Base-by-base conservation (phyloP, 768 basidiomycete species). In the Leccinum sublutescens region DNA sequence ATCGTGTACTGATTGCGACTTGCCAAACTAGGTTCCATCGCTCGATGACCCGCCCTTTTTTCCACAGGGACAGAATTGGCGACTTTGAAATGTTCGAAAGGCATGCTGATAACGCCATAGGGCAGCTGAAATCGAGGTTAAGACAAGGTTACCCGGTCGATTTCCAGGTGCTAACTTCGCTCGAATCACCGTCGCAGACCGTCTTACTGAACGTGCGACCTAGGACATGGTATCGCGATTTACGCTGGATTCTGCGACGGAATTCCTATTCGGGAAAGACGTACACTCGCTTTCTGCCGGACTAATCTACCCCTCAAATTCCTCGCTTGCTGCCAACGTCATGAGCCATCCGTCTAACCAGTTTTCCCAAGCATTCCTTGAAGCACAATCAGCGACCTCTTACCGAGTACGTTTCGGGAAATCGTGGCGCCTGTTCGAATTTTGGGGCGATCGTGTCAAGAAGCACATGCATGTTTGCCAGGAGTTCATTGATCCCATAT, bases 11-110 rank as follows among this genome's bases (percentile, higher is more conserved):
- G 17, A 47, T 23, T 48, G 23, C 23, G 8, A 43, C 17, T 49
- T 17, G 40, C 1, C 17, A 29, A 15, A 9, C 50, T 54, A 84
- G 84, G 63, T 83, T 85, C 68, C 85, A 86, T 62, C 81, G 85
- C 14, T 67, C 77, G 0, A 83, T 86, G 74, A 82, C 83, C 0
- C 79, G 86, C 2, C 86, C 86, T 0, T 87, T 85, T 75, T 86
- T 87, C 72, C 77, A 59, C 62, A 78, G 75, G 55, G 81, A 84
- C 21, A 72, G 81, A 10, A 82, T 84, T 54, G 78, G 76, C 58
- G 76, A 84, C 63, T 84, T 84, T 66, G 80, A 84, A 19, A 78
- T 76, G 56, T 85, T 85, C 65, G 81, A 80, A 52, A 72, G 74
- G 2, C 84, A 85, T 56, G 76, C 82, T 0, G 73, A 77, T 2